Conservation (phyloP, 169 alveolate species). For the Plasmodium blacklocki region DNA sequence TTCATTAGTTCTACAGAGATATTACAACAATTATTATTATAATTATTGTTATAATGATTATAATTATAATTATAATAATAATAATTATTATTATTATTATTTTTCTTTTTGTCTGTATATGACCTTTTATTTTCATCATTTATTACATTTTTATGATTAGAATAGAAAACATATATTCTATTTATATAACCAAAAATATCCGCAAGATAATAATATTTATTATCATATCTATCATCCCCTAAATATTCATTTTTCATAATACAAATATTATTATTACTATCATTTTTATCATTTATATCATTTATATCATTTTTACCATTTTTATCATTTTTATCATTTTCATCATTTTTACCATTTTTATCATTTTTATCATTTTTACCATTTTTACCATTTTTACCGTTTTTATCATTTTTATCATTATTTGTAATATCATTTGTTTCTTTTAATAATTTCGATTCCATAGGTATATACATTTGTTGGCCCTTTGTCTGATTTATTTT, state of each 20-base stretch:
- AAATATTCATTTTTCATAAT: background rate
- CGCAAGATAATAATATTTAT: slow-evolving; percentile 20
- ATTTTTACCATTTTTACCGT: background rate
- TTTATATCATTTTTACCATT: background rate
- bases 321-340: background rate
- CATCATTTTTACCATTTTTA: background rate
- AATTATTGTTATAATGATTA: no score
- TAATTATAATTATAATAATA: background rate
- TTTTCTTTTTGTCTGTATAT: background rate
- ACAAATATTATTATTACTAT: background rate
- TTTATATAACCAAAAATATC: slow-evolving; percentile 12
- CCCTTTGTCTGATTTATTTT: background rate
- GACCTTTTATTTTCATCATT: background rate
- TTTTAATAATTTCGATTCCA: background rate
- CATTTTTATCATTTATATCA: background rate
- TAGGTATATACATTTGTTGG: background rate
- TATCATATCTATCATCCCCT: slow-evolving; percentile 18
- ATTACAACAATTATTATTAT: no score
- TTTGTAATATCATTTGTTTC: background rate
- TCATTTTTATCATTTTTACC: background rate
- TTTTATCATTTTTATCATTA: background rate
- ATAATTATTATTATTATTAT: background rate
- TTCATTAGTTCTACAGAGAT: no score
- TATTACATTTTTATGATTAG: background rate
- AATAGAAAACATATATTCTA: slow-evolving; percentile 12